Evolutionary conservation across 345 rosid species (phyloP).

Genomic region (Geranium brycei): DNA sequence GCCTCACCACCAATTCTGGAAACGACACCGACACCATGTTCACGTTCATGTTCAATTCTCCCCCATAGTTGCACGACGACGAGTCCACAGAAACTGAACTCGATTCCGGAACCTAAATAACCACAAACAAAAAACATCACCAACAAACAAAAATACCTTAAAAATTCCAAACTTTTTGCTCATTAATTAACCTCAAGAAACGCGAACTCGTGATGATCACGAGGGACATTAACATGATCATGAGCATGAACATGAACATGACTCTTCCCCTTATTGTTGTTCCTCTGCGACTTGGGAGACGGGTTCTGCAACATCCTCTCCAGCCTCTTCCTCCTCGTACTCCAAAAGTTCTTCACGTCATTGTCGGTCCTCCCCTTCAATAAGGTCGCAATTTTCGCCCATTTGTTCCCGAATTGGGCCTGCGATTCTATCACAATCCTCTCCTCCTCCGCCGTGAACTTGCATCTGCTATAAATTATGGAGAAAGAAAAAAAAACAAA

Average conservation of each 20-base stretch:
- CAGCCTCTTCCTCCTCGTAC: conserved; percentile 74
- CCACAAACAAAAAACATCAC: neutral
- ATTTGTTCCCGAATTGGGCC: conserved; percentile 71
- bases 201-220: neutral
- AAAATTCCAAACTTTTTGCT: neutral
- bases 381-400: conserved; percentile 89
- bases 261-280: conserved; percentile 9
- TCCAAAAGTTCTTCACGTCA: conserved; percentile 96
- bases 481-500: neutral
- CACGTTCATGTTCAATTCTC: conserved; percentile 14
- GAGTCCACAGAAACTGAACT: conserved; percentile 25
- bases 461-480: conserved; percentile 51
- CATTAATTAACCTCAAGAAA: neutral
- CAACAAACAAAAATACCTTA: neutral
- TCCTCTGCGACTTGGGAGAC: conserved; percentile 19
- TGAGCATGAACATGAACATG: conserved; percentile 8
- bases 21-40: conserved; percentile 20
- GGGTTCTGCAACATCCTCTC: conserved; percentile 56
- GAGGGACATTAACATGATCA: neutral
- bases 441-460: conserved; percentile 81
- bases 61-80: no score
- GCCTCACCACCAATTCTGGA: conserved; percentile 18
- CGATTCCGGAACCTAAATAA: conserved; percentile 21
- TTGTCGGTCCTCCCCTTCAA: conserved; percentile 79
- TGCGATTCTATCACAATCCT: conserved; percentile 81